Percentiles rank a stretch among this genome's conserved stretches.
Conservation (phyloP, 176 grass and related monocot genomes). For the Hordeum vulgare region DNA sequence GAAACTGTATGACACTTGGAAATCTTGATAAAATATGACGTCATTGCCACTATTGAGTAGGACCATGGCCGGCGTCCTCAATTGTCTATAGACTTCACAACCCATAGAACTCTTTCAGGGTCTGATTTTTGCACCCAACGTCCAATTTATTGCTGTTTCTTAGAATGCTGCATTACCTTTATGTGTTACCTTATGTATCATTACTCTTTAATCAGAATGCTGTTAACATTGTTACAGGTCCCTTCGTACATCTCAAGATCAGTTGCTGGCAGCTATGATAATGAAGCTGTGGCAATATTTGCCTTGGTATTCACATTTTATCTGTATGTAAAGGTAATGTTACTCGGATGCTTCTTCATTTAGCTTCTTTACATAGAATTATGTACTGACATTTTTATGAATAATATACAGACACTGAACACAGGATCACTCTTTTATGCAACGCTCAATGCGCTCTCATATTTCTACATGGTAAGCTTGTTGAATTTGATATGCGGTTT, state of each 20-base stretch:
- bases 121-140: not conserved
- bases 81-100: constrained; percentile 5
- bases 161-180: constrained; percentile 2
- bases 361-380: not conserved
- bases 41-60: constrained; percentile 11
- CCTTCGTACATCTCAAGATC: constrained; percentile 99
- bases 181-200: not conserved
- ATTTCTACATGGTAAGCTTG: constrained; percentile 97
- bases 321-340: constrained; percentile 95
- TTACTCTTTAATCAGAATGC: constrained; percentile 10
- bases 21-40: not conserved
- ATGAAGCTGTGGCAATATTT: constrained; percentile 99
- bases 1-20: not conserved
- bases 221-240: constrained; percentile 45
- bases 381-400: constrained; percentile 24
- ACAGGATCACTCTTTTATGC: constrained; percentile 98
- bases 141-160: constrained; percentile 12
- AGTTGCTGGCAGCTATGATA: constrained; percentile 99
- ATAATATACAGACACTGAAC: constrained; percentile 79
- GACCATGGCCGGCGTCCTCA: not conserved
- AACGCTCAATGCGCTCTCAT: constrained; percentile 88
- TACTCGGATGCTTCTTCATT: not conserved
- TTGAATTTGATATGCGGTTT: constrained; percentile 10
- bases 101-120: not conserved
- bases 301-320: constrained; percentile 98